Evolutionary conservation across 139 green algal genomes (phyloP), one percentile per base, ranked within the genome.

Genomic region (Coelastrella sp.): DNA sequence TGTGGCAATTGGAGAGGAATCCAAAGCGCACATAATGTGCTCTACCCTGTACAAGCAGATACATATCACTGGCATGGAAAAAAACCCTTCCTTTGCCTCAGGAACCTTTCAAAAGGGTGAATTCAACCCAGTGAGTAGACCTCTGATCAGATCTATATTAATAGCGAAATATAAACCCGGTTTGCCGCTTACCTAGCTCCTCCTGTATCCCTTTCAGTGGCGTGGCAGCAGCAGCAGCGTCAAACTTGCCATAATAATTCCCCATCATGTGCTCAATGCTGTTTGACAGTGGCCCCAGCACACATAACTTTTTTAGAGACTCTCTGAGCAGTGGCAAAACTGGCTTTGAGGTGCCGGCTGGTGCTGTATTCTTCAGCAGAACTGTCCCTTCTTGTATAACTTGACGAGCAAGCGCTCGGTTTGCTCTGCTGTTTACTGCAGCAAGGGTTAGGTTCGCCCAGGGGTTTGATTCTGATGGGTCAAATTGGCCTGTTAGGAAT

Each of bases 401-500:
- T 11, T 15, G n/a, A 15, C 87, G 65, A 24, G 87, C 87, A 11
- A 87, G 56, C 35, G 49, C 24, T 63, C 68, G 66, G 78, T 78
- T 65, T 17, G 15, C 24, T 8, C 20, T 73, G 63, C 63, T 70
- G 57, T 87, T 87, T 0, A 91, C 78, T 17, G 49, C 63, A 49
- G 7, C 49, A 15, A 91, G 22, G 7, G 56, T 57, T 22, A 87
- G 56, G 7, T 35, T 49, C 0, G 7, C 6, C 87, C 87, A 91
- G 65, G 87, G 87, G 61, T 82, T 91, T 20, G 8, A 6, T 7
- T 4, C 10, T 12, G 61, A 60, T 6, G 78, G 59, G 65, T 91
- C 87, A 87, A 91, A 91, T 66, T 91, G 87, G 78, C 87, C 87
- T 3, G 87, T 91, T 10, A 49, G 7, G 78, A 91, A 87, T 78